A percentile compares a stretch with the other conserved stretches of the same genome.
Conservation (phyloP, 73 alveolate genomes). For the Stentor coeruleus region DNA sequence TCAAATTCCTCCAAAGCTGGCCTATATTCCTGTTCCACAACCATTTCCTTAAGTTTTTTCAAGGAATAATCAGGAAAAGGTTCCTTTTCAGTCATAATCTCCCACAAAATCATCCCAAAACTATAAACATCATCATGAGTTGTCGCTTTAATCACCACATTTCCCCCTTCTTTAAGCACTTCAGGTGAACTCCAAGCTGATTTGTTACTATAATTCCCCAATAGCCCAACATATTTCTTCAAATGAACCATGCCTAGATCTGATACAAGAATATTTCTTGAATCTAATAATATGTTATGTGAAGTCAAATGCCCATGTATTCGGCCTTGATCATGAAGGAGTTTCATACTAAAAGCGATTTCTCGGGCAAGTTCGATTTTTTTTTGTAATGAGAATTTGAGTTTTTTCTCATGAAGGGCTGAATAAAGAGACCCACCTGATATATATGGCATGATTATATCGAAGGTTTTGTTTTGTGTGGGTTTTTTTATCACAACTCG, state of each 20-base stretch:
- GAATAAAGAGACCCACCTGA: slow-evolving; percentile 3
- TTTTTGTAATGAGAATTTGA: background rate
- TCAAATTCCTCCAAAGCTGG: background rate
- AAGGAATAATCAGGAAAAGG: background rate
- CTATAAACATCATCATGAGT: slow-evolving; percentile 19
- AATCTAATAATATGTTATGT: slow-evolving; percentile 11
- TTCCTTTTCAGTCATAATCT: slow-evolving; percentile 18
- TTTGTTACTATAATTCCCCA: background rate
- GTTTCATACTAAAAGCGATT: slow-evolving; percentile 3
- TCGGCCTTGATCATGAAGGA: background rate
- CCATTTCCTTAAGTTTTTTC: slow-evolving; percentile 1
- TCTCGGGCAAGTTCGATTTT: slow-evolving; percentile 14
- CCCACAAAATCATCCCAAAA: slow-evolving; percentile 32
- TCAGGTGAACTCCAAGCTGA: slow-evolving; percentile 30
- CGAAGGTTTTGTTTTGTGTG: too few species aligned
- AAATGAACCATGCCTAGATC: slow-evolving; percentile 16
- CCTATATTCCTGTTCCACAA: background rate
- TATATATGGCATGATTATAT: slow-evolving; percentile 1
- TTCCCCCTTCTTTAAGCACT: background rate
- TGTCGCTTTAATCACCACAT: background rate
- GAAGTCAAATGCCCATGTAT: slow-evolving; percentile 27
- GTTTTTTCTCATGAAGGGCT: background rate
- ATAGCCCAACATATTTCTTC: slow-evolving; percentile 16
- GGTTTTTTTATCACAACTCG: background rate
- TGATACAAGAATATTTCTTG: background rate